Evolutionary conservation across 257 asterid species (phyloP).

Genomic region (Solanum piurae): DNA sequence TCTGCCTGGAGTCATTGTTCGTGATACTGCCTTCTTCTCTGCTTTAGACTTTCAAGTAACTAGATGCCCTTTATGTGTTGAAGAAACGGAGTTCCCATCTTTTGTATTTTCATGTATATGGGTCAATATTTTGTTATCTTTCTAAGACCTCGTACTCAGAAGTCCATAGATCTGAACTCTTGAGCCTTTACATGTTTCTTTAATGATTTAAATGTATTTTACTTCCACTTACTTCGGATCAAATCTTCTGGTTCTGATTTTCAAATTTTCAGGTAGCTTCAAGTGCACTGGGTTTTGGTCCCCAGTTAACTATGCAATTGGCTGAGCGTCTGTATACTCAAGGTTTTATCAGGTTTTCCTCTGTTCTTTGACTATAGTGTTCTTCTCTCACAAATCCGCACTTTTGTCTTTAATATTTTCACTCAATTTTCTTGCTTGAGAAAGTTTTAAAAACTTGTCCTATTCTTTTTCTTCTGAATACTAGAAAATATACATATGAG

Average conservation of each 20-base stretch:
- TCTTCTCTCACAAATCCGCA: background rate
- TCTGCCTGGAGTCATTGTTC: background rate
- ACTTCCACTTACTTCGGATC: background rate
- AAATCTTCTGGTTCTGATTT: background rate
- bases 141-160: background rate
- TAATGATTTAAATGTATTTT: background rate
- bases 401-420: background rate
- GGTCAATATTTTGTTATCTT: background rate
- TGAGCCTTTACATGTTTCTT: background rate
- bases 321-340: conserved; percentile 93
- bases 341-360: conserved; percentile 77
- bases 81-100: background rate
- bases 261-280: conserved; percentile 69
- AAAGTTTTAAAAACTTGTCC: background rate
- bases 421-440: background rate
- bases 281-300: conserved; percentile 86
- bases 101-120: background rate
- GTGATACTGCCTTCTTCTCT: background rate
- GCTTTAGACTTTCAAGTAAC: background rate
- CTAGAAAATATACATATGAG: background rate
- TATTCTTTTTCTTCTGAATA: background rate
- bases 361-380: background rate
- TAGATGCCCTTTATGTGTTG: background rate
- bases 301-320: conserved; percentile 86
- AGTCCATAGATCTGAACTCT: background rate